Evolutionary conservation across 2,329 filamentous ascomycete species (phyloP).

Genomic region (Aspergillus udagawae): DNA sequence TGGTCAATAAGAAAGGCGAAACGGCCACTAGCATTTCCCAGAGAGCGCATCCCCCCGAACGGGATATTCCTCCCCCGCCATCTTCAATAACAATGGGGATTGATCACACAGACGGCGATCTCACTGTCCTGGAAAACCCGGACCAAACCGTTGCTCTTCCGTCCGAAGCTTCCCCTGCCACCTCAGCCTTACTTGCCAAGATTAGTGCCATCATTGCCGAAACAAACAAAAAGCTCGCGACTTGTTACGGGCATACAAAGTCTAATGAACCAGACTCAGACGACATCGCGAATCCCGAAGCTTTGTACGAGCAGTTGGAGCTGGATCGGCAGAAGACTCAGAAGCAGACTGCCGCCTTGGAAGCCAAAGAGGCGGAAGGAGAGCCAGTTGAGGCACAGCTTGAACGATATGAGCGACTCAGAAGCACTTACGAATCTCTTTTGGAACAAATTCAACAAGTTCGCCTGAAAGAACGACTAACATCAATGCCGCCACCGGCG

Average conservation of each 20-base stretch:
- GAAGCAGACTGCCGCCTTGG: conserved; percentile 34
- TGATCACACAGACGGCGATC: conserved; percentile 31
- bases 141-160: conserved; percentile 25
- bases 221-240: conserved; percentile 66
- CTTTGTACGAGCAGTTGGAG: conserved; percentile 41
- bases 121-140: conserved; percentile 23
- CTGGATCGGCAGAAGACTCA: conserved; percentile 42
- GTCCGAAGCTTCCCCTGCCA: conserved; percentile 55
- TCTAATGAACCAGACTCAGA: conserved; percentile 53
- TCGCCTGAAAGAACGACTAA: conserved; percentile 31
- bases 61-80: conserved; percentile 62
- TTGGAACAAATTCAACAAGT: conserved; percentile 42
- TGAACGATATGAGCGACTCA: conserved; percentile 37
- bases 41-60: conserved; percentile 62
- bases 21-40: conserved; percentile 82
- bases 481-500: conserved; percentile 13
- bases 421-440: conserved; percentile 37
- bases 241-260: conserved; percentile 57
- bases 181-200: conserved; percentile 64
- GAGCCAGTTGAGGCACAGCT: conserved; percentile 34
- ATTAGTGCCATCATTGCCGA: conserved; percentile 67
- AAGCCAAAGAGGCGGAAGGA: conserved; percentile 34
- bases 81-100: conserved; percentile 58
- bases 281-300: conserved; percentile 40
- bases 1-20: conserved; percentile 75